Conservation (phyloP, 495 filamentous ascomycete genomes). For the Viridothelium virens region DNA sequence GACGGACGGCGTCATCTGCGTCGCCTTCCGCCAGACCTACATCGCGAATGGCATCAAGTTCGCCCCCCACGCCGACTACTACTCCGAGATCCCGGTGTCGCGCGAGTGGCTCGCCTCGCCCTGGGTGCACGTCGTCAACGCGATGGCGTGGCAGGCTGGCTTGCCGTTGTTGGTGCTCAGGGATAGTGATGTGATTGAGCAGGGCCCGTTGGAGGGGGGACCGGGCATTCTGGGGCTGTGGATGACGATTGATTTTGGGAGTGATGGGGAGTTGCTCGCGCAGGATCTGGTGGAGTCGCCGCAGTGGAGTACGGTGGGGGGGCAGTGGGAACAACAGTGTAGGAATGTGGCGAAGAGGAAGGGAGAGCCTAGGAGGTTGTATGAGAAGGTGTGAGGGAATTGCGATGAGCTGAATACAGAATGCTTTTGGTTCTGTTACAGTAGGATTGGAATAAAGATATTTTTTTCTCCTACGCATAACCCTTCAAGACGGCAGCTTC, state of each 20-base stretch:
- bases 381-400: not conserved
- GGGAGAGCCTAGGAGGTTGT: not conserved
- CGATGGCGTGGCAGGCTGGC: slow-evolving; percentile 1
- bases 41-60: not conserved
- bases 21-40: slow-evolving; percentile 7
- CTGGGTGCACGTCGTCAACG: slow-evolving; percentile 1
- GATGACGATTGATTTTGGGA: not conserved
- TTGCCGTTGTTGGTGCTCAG: not conserved
- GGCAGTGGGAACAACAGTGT: slow-evolving; percentile 7
- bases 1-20: not conserved
- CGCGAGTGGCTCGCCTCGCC: not conserved
- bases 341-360: slow-evolving; percentile 3
- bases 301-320: not conserved
- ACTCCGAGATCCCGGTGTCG: not conserved
- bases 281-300: slow-evolving; percentile 4
- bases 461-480: slow-evolving; percentile 30
- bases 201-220: not conserved
- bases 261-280: not conserved
- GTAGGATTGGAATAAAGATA: not conserved
- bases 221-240: not conserved
- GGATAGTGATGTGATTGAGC: not conserved
- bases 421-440: not conserved
- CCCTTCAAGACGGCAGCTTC: slow-evolving; percentile 90
- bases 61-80: not conserved
- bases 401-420: not conserved